phyloP scores from a whole-genome alignment of 1,139 yeast genomes.

The Magnusiomyces suaveolens region DNA sequence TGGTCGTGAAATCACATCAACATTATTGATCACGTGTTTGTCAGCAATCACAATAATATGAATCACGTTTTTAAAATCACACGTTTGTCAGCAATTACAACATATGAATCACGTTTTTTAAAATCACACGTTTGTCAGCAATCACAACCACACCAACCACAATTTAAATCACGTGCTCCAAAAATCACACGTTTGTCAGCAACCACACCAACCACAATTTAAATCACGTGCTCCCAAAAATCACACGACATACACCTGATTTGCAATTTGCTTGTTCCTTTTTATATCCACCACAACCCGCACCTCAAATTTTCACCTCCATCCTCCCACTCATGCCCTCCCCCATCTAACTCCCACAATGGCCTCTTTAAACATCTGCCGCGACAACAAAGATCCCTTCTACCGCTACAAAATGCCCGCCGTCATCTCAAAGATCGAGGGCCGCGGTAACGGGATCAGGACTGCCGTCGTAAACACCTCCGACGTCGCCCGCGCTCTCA shows the following conservation, averaged over 20 bases:
- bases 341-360: conserved; percentile 30
- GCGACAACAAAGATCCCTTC: conserved; percentile 96
- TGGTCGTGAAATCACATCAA: too few species aligned
- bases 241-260: too few species aligned
- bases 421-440: conserved; percentile 93
- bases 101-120: too few species aligned
- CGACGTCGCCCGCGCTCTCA: conserved; percentile 90
- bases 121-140: too few species aligned
- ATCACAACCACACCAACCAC: background rate
- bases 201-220: background rate
- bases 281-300: too few species aligned
- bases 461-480: conserved; percentile 84
- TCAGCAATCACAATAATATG: too few species aligned
- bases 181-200: too few species aligned
- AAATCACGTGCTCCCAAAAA: background rate
- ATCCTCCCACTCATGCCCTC: background rate
- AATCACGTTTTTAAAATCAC: too few species aligned
- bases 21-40: too few species aligned
- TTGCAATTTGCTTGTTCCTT: too few species aligned
- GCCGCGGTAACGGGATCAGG: conserved; percentile 98
- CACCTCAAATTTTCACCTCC: background rate
- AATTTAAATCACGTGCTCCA: background rate
- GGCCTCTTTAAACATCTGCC: conserved; percentile 89
- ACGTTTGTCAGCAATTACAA: too few species aligned
- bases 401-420: conserved; percentile 99